phyloP scores from a whole-genome alignment of 108 stramenopile genomes.

The Aurantiochytrium sp. region DNA sequence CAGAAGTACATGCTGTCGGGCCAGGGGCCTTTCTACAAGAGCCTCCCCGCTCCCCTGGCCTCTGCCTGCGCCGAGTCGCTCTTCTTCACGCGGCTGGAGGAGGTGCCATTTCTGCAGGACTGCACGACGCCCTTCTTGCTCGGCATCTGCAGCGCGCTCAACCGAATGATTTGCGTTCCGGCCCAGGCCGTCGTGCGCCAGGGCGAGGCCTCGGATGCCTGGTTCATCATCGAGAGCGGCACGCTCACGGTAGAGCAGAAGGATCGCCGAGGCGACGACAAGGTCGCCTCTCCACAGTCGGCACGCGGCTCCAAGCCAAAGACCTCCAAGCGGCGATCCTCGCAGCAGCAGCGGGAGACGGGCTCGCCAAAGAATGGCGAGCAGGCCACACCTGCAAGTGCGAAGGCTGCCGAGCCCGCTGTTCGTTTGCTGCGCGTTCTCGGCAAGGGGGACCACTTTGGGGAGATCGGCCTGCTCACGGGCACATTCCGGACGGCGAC shows the following conservation, averaged over 20 bases:
- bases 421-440: background rate
- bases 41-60: background rate
- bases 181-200: background rate
- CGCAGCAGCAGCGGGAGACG: too few relatives aligned
- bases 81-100: background rate
- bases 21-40: background rate
- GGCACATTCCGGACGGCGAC: background rate
- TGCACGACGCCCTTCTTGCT: background rate
- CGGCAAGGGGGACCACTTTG: background rate
- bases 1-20: background rate
- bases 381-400: too few relatives aligned
- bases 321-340: too few relatives aligned
- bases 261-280: too few relatives aligned
- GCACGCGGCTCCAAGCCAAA: too few relatives aligned
- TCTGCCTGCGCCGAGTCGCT: background rate
- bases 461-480: conserved; percentile 10
- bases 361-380: too few relatives aligned
- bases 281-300: too few relatives aligned
- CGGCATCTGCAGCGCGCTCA: background rate
- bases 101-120: background rate
- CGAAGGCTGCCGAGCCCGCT: too few relatives aligned
- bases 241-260: background rate
- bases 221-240: background rate
- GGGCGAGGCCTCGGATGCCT: background rate
- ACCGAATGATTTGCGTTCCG: background rate